Evolutionary conservation across 2,329 filamentous ascomycete species (phyloP), one percentile per base, ranked within the genome.

Genomic region (Rutstroemia sp.): DNA sequence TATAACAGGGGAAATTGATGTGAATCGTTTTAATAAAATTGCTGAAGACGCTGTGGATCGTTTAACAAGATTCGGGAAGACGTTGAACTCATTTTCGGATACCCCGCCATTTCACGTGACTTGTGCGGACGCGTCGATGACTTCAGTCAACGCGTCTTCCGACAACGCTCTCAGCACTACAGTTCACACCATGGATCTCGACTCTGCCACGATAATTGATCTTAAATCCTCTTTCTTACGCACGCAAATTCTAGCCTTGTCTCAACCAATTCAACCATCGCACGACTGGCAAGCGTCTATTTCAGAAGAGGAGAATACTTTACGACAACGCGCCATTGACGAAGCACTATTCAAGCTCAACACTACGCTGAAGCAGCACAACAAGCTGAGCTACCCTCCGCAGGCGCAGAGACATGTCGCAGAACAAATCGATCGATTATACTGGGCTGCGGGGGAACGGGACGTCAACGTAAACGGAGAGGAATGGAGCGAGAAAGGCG

Each of bases 321-420:
- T 72, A 75, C 14, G 73, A 19, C 65, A 76, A 21, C 76, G 75
- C 57, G 70, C 74, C 19, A 71, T 86, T 55, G 78, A 84, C 62
- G 80, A 84, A 59, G 80, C 76, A 12, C 68, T 86, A 4, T 73
- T 74, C 61, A 76, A 76, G 42, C 73, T 88, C 12, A 87, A 88
- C 66, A 78, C 83, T 58, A 72, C 76, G 16, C 71, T 89, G 14
- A 78, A 80, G 61, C 82, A 86, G 62, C 87, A 90, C 68, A 78
- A 78, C 30, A 80, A 80, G 38, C 78, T 83, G 55, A 82, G 83
- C 5, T 88, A 88, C 68, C 78, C 83, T 16, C 79, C 84, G 0
- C 83, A 87, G 63, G 84, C 86, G n/a, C 82, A 79, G 51, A 79
- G 86, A 38, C 84, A 88, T 64, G 79, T 89, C 17, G 85, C 86